Evolutionary conservation across 345 rosid species (phyloP).

Genomic region (Moricandia moricandioides): DNA sequence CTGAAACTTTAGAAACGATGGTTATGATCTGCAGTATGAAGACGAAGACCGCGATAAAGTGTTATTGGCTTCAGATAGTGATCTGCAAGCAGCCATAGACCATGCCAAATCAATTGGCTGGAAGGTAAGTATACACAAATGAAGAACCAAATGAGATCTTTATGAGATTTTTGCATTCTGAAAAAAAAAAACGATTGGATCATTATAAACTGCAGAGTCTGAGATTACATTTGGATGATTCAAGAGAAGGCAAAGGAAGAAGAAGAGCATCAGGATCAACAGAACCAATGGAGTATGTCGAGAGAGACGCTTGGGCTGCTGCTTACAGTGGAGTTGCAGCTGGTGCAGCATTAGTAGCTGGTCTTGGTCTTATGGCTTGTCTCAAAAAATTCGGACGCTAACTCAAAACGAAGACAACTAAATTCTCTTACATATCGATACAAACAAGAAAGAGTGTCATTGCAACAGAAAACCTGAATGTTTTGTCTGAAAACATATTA

Average conservation of each 20-base stretch:
- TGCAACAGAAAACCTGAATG: background rate
- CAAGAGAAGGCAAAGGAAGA: conserved; percentile 45
- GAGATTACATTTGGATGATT: conserved; percentile 82
- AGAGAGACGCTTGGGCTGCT: conserved; percentile 80
- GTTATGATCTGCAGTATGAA: conserved; percentile 62
- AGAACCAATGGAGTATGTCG: conserved; percentile 56
- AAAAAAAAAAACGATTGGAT: conserved; percentile 8
- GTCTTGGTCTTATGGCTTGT: conserved; percentile 82
- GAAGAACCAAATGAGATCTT: background rate
- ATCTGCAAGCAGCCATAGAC: conserved; percentile 82
- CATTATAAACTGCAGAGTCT: conserved; percentile 56
- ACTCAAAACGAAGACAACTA: background rate
- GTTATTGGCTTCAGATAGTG: conserved; percentile 77
- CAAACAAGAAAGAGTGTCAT: conserved; percentile 12
- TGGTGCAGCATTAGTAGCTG: conserved; percentile 88
- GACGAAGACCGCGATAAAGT: conserved; percentile 96
- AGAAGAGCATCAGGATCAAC: conserved; percentile 39
- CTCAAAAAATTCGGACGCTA: conserved; percentile 57
- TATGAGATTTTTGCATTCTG: background rate
- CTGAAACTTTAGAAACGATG: conserved; percentile 24
- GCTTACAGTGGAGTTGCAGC: conserved; percentile 91
- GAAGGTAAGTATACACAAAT: conserved; percentile 55
- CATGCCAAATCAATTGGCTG: conserved; percentile 87
- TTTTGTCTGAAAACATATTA: conserved; percentile 21
- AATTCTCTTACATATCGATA: conserved; percentile 4